These are phyloP conservation scores for Enteropsectra breve DNA, from an alignment of 371 early-diverging fungal species.

Conservation along the genomic window DNA sequence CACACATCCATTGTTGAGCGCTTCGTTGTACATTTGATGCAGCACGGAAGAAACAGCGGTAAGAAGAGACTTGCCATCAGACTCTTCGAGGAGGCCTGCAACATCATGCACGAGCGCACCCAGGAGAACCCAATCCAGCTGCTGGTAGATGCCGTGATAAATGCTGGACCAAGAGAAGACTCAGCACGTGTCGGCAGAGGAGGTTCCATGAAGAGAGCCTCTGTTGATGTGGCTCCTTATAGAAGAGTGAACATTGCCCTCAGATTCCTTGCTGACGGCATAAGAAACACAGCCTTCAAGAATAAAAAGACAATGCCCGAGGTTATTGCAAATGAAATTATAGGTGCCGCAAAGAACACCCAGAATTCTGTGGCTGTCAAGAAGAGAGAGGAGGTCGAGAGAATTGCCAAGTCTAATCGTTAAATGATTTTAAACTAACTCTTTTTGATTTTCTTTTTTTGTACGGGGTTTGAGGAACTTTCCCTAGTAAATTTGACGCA, in stretches of 20 bases:
- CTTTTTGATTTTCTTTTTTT: too few species aligned
- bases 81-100: slow-evolving; percentile 95
- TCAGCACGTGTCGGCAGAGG: slow-evolving; percentile 97
- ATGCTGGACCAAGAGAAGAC: slow-evolving; percentile 99
- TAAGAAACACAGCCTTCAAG: slow-evolving; percentile 76
- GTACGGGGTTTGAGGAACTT: too few species aligned
- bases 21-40: slow-evolving; percentile 97
- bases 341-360: slow-evolving; percentile 73
- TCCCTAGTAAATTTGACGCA: too few species aligned
- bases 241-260: slow-evolving; percentile 96
- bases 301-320: slow-evolving; percentile 96
- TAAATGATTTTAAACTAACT: too few species aligned
- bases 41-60: slow-evolving; percentile 99
- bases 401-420: slow-evolving; percentile 82
- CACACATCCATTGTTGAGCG: slow-evolving; percentile 97
- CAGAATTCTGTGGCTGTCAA: slow-evolving; percentile 63
- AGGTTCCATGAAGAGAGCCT: slow-evolving; percentile 98
- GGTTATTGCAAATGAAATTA: slow-evolving; percentile 98
- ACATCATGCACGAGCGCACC: slow-evolving; percentile 93
- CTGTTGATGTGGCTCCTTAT: slow-evolving; percentile 98
- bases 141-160: slow-evolving; percentile 95
- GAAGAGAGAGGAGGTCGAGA: slow-evolving; percentile 99
- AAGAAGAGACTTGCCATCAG: slow-evolving; percentile 97
- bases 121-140: slow-evolving; percentile 97
- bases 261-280: slow-evolving; percentile 82